Conservation (phyloP, 2,329 filamentous ascomycete genomes). For the Clonostachys chloroleuca region DNA sequence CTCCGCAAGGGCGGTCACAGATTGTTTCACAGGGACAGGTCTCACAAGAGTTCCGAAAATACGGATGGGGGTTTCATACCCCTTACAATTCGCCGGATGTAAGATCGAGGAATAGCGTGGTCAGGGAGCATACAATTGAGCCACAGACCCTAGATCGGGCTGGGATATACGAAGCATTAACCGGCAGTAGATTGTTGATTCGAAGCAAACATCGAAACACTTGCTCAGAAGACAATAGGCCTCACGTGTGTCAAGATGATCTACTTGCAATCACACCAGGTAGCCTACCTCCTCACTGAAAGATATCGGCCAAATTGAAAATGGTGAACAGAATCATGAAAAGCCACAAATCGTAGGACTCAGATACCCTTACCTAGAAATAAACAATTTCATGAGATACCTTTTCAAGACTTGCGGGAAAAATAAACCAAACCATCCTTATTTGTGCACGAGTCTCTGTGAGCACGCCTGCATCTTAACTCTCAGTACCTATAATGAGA, state of each 20-base stretch:
- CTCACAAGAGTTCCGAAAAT: slow-evolving; percentile 6
- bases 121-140: slow-evolving; percentile 8
- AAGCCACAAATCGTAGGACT: too few relatives aligned
- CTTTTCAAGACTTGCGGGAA: too few relatives aligned
- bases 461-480: too few relatives aligned
- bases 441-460: too few relatives aligned
- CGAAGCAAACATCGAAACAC: slow-evolving; percentile 7
- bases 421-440: too few relatives aligned
- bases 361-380: too few relatives aligned
- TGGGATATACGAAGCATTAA: slow-evolving; percentile 15
- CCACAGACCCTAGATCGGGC: slow-evolving; percentile 8
- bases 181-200: slow-evolving; percentile 7
- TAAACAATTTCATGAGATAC: too few relatives aligned
- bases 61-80: not conserved
- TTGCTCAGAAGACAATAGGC: slow-evolving; percentile 24
- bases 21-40: slow-evolving; percentile 13
- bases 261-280: not conserved
- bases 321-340: too few relatives aligned
- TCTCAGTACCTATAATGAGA: too few relatives aligned
- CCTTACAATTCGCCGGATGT: slow-evolving; percentile 2
- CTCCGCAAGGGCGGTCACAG: slow-evolving; percentile 17
- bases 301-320: too few relatives aligned
- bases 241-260: slow-evolving; percentile 21
- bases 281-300: too few relatives aligned
- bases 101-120: slow-evolving; percentile 11